Evolutionary conservation across 257 asterid species (phyloP), one percentile per base, ranked within the genome.

Genomic region (Datura wrightii): DNA sequence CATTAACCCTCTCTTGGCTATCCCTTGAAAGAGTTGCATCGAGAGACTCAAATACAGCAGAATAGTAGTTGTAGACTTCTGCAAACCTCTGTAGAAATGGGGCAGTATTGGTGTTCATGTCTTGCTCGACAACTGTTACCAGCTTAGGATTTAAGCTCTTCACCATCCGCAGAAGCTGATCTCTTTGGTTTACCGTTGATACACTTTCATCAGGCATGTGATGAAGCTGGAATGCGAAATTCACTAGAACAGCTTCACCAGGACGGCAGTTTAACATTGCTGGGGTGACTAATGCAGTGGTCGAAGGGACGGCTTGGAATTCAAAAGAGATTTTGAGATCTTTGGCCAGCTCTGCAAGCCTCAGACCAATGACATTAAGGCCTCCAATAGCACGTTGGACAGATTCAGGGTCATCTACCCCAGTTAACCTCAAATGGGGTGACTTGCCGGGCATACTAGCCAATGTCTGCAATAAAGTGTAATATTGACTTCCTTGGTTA

Each of bases 201-300:
- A 94, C 99, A 36, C 98, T 96, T 91, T 96, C 99, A 74, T 96
- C 98, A 0, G 98, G 99, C 92, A 94, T 85, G 92, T 96, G 99
- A 90, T 96, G 99, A 83, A 96, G 98, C 95, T 94, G 99, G 87
- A 96, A 96, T 2, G 99, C 98, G 6, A 94, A 96, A 87, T 96
- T 96, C 66, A 96, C 97, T 0, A 96, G 79, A 9, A 94, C 74
- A 42, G 97, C 97, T 85, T 94, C 97, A 5, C 91, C 92, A 1
- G 96, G 94, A 74, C 59, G 90, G 87, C 93, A 86, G 6, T 87
- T 84, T 0, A 94, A 93, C 89, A 90, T 85, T 4, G 86, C 79
- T 6, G 94, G 94, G 36, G 94, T 87, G 53, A 96, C 93, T 66
- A 94, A 80, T 70, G 94, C 91, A 6, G 97, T 91, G 65, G 89